These are phyloP conservation scores for Barnettozyma sucrosica DNA, from an alignment of 805 yeast genomes.

Conservation along the genomic window DNA sequence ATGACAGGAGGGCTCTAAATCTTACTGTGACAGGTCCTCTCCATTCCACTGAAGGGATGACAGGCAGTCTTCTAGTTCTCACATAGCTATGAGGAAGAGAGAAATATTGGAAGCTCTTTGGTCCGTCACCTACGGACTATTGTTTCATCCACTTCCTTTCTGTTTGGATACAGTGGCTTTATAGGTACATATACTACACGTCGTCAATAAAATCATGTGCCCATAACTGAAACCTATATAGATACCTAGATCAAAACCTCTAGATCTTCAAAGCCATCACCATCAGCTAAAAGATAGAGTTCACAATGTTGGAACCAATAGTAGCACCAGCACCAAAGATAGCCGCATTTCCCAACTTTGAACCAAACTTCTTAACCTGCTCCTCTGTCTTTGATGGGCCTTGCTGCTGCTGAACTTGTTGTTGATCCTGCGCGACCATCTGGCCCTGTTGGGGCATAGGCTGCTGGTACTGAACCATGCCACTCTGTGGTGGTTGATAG, in stretches of 20 bases:
- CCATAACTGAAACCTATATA: not conserved
- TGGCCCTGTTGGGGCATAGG: constrained; percentile 29
- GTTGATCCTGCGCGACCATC: constrained; percentile 22
- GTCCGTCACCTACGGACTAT: too few species aligned
- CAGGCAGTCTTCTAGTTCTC: too few species aligned
- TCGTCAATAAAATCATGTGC: not conserved
- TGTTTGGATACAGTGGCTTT: not conserved
- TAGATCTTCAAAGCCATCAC: not conserved
- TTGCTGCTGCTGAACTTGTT: constrained; percentile 25
- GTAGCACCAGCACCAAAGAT: constrained; percentile 97
- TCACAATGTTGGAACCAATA: constrained; percentile 76
- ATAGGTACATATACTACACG: not conserved
- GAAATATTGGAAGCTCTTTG: too few species aligned
- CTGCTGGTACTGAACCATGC: constrained; percentile 26
- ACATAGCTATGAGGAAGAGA: too few species aligned
- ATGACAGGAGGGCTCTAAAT: too few species aligned
- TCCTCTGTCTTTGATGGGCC: constrained; percentile 19
- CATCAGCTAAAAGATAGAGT: constrained; percentile 50
- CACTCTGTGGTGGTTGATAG: constrained; percentile 27
- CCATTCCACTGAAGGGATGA: too few species aligned
- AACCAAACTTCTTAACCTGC: constrained; percentile 56
- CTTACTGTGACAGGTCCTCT: too few species aligned
- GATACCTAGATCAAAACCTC: not conserved
- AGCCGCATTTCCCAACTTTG: constrained; percentile 86
- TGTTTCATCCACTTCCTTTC: too few species aligned